Evolutionary conservation across 441 rosid genomes (phyloP), one percentile per base, ranked within the genome.

Genomic region (Kokia cookei): DNA sequence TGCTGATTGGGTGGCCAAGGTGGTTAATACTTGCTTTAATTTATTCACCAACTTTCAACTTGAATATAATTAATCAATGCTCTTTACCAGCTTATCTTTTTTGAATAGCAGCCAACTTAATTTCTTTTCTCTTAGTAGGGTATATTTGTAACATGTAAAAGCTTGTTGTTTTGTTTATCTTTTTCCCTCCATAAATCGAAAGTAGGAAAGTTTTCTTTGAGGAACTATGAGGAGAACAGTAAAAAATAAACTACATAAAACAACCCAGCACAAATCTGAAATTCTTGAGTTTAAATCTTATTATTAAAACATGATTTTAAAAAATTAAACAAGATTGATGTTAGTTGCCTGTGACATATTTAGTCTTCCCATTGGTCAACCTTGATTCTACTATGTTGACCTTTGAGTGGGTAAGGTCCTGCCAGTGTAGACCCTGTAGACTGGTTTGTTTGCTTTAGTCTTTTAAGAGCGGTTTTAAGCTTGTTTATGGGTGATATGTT

Each of bases 1-100:
- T 91, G 97, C 99, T 71, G 98, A 93, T 80, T 96, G 99, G 99
- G 97, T 96, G 78, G 98, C 99, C 27, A 96, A 92, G 98, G 99
- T 93, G 50, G 80, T 69, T 75, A 63, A 54, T 5, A 14, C 43
- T 12, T 45, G 47, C 48, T 79, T 53, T 29, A 47, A 72, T 60
- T 58, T 70, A 11, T 24, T 68, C 53, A 14, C 43, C 37, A 26
- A 26, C 32, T 66, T 69, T 71, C 40, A 10, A 13, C 53, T 29
- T 75, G 3, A 24, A 67, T 32, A 54, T 66, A 14, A 53, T 70
- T 70, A 32, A 70, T 54, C 12, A 51, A 37, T 70, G 32, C 12
- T 69, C 55, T 32, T 35, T 26, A 69, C 73, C 48, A 19, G 22
- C 29, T 12, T 69, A 53, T 10, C 50, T 45, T 5, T 45, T 45